These are phyloP conservation scores for Hippophae tibetana DNA, from an alignment of 306 rosid genomes.

Conservation along the genomic window DNA sequence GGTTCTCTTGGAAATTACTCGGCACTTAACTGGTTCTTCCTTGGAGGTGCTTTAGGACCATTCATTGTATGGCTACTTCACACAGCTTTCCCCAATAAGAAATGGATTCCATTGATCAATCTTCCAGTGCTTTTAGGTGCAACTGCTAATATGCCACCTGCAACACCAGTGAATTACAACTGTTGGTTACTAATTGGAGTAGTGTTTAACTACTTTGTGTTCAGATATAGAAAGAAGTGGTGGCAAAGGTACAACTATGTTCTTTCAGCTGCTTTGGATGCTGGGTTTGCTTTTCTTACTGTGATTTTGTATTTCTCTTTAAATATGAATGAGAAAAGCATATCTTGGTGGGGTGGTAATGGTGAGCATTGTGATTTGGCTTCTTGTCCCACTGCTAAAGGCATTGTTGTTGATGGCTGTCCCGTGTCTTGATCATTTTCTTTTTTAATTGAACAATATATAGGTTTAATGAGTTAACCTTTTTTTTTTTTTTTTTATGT, in stretches of 20 bases:
- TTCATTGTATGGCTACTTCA: constrained; percentile 22
- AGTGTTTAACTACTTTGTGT: constrained; percentile 25
- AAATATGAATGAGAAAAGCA: constrained; percentile 8
- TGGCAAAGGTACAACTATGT: constrained; percentile 36
- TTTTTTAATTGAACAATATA: background rate
- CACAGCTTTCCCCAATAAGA: constrained; percentile 20
- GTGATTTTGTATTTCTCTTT: constrained; percentile 35
- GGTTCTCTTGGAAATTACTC: constrained; percentile 22
- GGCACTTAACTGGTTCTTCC: constrained; percentile 30
- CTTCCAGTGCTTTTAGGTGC: constrained; percentile 30
- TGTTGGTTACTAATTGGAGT: constrained; percentile 26
- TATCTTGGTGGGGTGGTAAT: constrained; percentile 46
- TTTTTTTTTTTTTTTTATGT: too few species aligned
- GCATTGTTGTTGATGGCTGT: constrained; percentile 34
- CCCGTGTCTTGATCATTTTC: constrained; percentile 20
- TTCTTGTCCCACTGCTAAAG: constrained; percentile 53
- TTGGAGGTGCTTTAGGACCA: constrained; percentile 23
- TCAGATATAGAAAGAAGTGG: constrained; percentile 24
- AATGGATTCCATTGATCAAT: constrained; percentile 25
- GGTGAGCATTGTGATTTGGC: constrained; percentile 51
- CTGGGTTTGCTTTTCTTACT: constrained; percentile 42
- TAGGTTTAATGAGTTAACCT: background rate
- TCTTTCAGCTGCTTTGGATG: constrained; percentile 33
- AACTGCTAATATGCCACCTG: constrained; percentile 27
- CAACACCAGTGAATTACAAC: constrained; percentile 25